Conservation (phyloP, 148 eudicot genomes). For the Persicaria tinctoria region DNA sequence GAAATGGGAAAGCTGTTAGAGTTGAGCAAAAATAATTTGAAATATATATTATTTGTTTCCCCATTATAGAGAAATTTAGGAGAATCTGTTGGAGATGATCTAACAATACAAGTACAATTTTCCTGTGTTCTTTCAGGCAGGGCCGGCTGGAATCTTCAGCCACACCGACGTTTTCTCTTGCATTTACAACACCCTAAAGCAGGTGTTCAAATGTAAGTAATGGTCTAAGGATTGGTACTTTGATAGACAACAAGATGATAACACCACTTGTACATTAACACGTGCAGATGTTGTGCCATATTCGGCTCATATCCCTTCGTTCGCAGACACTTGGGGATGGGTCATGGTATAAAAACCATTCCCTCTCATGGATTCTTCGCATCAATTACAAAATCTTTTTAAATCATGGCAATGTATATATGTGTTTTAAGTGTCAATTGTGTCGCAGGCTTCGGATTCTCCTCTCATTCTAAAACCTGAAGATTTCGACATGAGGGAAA, state of each 20-base stretch:
- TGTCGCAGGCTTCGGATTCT: constrained; percentile 68
- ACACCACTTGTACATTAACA: background rate
- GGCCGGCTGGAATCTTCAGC: constrained; percentile 94
- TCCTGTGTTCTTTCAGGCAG: constrained; percentile 46
- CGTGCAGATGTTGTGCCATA: constrained; percentile 92
- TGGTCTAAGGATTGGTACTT: background rate
- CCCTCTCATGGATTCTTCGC: background rate
- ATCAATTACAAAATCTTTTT: background rate
- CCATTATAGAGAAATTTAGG: no score
- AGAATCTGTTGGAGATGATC: no score
- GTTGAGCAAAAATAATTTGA: no score
- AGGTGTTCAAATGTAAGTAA: constrained; percentile 84
- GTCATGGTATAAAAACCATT: constrained; percentile 55
- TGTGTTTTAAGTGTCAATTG: no score
- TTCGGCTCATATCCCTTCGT: constrained; percentile 93
- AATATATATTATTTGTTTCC: no score
- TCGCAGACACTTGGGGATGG: constrained; percentile 69
- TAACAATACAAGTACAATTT: no score
- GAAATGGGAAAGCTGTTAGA: no score
- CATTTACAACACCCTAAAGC: constrained; percentile 81
- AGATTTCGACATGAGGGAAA: constrained; percentile 65
- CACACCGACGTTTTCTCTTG: constrained; percentile 90
- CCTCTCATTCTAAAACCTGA: constrained; percentile 45
- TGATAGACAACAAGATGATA: background rate
- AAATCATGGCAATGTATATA: background rate